A percentile compares a stretch with the other conserved stretches of the same genome.
Evolutionary conservation across 495 filamentous ascomycete genomes (phyloP).

Genomic region (Neurospora sp.): DNA sequence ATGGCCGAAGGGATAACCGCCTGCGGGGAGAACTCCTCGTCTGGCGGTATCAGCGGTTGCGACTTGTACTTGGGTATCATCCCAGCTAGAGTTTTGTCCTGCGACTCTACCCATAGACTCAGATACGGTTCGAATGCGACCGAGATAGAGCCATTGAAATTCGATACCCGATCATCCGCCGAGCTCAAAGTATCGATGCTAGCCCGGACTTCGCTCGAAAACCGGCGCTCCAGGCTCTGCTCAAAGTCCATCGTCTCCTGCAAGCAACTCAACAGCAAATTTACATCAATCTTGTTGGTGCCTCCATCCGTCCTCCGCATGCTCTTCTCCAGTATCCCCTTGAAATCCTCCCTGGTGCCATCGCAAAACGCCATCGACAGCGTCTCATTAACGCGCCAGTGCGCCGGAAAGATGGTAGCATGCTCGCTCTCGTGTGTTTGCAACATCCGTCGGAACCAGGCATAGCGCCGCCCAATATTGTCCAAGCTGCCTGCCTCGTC

Average conservation of each 20-base stretch:
- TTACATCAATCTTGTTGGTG: conserved; percentile 71
- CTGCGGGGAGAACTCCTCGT: conserved; percentile 88
- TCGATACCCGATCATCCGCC: conserved; percentile 61
- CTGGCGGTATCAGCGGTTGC: conserved; percentile 67
- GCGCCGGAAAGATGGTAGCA: conserved; percentile 71
- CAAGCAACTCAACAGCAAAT: conserved; percentile 79
- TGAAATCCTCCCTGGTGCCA: conserved; percentile 90
- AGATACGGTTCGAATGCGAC: conserved; percentile 97
- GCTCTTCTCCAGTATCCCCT: conserved; percentile 77
- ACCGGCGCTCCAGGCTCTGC: conserved; percentile 77
- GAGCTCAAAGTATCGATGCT: conserved; percentile 90
- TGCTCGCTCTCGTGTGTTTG: conserved; percentile 96
- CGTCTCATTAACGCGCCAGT: conserved; percentile 85
- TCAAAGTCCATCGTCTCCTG: conserved; percentile 98
- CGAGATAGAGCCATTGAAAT: conserved; percentile 87
- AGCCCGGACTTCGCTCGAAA: conserved; percentile 64
- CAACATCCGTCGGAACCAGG: conserved; percentile 92
- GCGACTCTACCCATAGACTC: conserved; percentile 92
- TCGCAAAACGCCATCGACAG: conserved; percentile 93
- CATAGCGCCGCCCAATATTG: conserved; percentile 90
- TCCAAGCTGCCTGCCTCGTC: conserved; percentile 96
- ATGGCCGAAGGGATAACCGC: conserved; percentile 89
- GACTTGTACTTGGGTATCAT: conserved; percentile 85
- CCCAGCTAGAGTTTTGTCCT: conserved; percentile 77
- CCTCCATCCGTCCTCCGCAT: conserved; percentile 64